Base-by-base conservation (phyloP, 148 eudicot species). In the Nepenthes mirabilis region DNA sequence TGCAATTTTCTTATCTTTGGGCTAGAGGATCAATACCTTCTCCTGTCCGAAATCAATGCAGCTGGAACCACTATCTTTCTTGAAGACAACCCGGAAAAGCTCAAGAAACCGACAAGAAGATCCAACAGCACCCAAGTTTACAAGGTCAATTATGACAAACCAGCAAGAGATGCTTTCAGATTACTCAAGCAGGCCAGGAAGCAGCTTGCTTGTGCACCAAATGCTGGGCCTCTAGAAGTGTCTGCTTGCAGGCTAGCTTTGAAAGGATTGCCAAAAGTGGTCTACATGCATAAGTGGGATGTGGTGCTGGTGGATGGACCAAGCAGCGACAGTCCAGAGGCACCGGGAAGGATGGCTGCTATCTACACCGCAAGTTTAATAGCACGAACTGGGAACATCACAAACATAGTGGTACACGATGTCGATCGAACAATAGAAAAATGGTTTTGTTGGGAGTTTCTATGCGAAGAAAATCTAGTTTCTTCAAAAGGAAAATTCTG, bases 401-500 rank as follows among this genome's bases (percentile, higher is more conserved):
- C 85, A 37, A 76, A 82, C 75, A 95, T 93, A 50, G 62, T 88
- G 40, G 90, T 93, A 36, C 96, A 93, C 52, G 95, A 93, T 73
- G 81, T 81, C 14, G 81, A 93, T 65, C 45, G 95, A 47, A 79
- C 66, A 72, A 86, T 93, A 2, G 96, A 93, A 68, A 88, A 71
- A 66, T 93, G 99, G 99, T 93, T 82, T 69, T 77, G 96, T 23
- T 79, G 99, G 91, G 99, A 93, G 79, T 93, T 83, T 43, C 63
- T 93, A 47, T 88, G 96, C 55, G 89, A 93, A 14, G 76, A 82
- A 52, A 88, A 93, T 58, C 66, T 93, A 69, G 85, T 86, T 65
- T 88, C 87, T 36, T 86, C 91, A 0, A 93, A 86, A 77, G 99
- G 99, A 37, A 84, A 77, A 65, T 85, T 83, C 54, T 88, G 96